phyloP scores from a whole-genome alignment of 2,329 filamentous ascomycete genomes.

The Penicillium sp. region DNA sequence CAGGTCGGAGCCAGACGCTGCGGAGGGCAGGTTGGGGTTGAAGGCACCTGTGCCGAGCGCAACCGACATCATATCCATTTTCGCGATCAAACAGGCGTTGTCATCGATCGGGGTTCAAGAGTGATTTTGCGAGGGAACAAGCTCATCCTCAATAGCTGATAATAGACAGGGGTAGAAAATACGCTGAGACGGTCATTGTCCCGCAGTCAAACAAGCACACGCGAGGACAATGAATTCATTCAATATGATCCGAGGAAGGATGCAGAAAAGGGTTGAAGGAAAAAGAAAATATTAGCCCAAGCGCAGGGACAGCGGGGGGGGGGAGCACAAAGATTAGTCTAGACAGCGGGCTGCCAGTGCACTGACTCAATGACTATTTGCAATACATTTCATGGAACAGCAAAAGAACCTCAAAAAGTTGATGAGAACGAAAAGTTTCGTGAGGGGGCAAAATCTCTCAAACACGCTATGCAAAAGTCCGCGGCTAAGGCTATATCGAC shows the following conservation, averaged over 20 bases:
- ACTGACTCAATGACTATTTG: conserved; percentile 3
- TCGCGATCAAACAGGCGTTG: conserved; percentile 17
- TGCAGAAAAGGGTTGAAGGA: conserved; percentile 9
- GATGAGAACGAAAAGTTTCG: conserved; percentile 1
- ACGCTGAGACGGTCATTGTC: conserved; percentile 21
- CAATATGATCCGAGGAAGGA: conserved; percentile 18
- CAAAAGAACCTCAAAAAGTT: conserved; percentile 5
- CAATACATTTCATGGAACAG: neutral
- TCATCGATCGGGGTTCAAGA: conserved; percentile 23
- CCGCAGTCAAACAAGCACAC: conserved; percentile 11
- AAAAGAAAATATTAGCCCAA: conserved; percentile 20
- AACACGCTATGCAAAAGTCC: conserved; percentile 12
- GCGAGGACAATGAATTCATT: conserved; percentile 15
- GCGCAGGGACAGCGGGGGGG: conserved; percentile 2
- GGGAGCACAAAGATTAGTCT: conserved; percentile 7
- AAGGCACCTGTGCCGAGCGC: conserved; percentile 31
- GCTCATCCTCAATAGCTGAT: conserved; percentile 32
- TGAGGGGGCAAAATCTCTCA: conserved; percentile 9
- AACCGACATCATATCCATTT: conserved; percentile 39
- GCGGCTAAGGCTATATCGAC: neutral
- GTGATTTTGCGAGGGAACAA: conserved; percentile 15
- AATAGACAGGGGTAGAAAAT: conserved; percentile 12
- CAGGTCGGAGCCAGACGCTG: conserved; percentile 39
- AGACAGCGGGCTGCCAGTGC: neutral
- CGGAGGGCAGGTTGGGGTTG: conserved; percentile 21